Percentiles rank a stretch among this genome's conserved stretches.
Conservation (phyloP, 2,329 filamentous ascomycete species). For the Camillea tinctor region DNA sequence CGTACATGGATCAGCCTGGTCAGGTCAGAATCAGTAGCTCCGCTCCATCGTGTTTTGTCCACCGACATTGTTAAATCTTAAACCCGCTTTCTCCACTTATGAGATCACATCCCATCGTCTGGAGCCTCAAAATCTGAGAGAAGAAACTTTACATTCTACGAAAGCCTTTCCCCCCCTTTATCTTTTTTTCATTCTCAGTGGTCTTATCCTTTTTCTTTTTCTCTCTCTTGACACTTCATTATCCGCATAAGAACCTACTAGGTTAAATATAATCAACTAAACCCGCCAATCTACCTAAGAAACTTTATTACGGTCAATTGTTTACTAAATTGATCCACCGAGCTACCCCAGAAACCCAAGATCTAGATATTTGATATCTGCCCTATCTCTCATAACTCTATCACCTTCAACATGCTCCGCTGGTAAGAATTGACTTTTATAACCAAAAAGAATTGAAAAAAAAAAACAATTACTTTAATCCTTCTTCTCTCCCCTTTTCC, state of each 20-base stretch:
- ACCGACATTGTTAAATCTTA: neutral
- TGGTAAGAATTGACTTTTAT: conserved; percentile 22
- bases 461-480: neutral
- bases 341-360: neutral
- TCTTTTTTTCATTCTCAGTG: neutral
- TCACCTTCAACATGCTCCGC: conserved; percentile 24
- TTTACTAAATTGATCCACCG: neutral
- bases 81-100: neutral
- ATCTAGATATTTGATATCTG: neutral
- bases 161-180: neutral
- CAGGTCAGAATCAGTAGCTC: neutral
- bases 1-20: too few relatives aligned
- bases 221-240: too few relatives aligned
- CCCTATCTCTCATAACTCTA: neutral
- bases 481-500: neutral
- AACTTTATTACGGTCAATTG: too few relatives aligned
- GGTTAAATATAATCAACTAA: too few relatives aligned
- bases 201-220: neutral
- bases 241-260: too few relatives aligned
- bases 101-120: neutral
- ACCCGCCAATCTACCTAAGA: too few relatives aligned
- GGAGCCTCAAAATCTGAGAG: neutral
- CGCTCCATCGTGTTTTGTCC: neutral
- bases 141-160: neutral
- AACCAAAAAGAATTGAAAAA: neutral